Evolutionary conservation across 805 yeast genomes (phyloP), one percentile per base, ranked within the genome.

Genomic region (Diddensiella transvaalensis): DNA sequence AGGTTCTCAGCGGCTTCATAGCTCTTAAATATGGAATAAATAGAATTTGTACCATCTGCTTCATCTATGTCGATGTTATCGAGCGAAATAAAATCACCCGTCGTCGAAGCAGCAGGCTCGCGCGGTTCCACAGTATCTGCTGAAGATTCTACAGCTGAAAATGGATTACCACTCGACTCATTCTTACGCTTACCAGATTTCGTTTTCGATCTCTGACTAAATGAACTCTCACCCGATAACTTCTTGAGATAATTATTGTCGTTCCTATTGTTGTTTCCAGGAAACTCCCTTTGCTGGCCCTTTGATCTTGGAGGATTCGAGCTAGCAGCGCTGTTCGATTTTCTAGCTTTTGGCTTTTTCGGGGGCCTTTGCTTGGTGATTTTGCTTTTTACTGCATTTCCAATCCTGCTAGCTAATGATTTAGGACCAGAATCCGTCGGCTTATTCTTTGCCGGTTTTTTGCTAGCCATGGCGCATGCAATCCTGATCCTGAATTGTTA

Each of bases 31-130:
- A 48, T 50, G 2, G 41, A 33, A 29, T 50, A 47, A 10, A 40
- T 40, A 8, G 43, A 40, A 6, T 45, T 44, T 10, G 46, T 50
- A 15, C 33, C 49, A 40, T 46, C 56, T 18, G 47, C 26, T 13
- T 13, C 32, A 22, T 48, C 48, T 3, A 29, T 22, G 32, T 26
- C 32, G 32, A 13, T 13, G 13, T 26, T 13, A 30, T 53, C 55
- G 18, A 53, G 45, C 15, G 49, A 40, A 35, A 53, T 50, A 32
- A 53, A 53, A 22, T 30, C 45, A 3, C 22, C 30, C 17, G 18
- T 24, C 22, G 32, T 26, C 8, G 11, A 8, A 8, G 8, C 13
- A 8, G 32, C 32, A 8, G 8, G 32, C 8, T 13, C 11, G 8
- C 13, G 8, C 8, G 32, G 8, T 26, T 26, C 32, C 13, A 26